These are phyloP conservation scores for Macrophomina tecta DNA, from an alignment of 2,329 filamentous ascomycete species.

Conservation along the genomic window DNA sequence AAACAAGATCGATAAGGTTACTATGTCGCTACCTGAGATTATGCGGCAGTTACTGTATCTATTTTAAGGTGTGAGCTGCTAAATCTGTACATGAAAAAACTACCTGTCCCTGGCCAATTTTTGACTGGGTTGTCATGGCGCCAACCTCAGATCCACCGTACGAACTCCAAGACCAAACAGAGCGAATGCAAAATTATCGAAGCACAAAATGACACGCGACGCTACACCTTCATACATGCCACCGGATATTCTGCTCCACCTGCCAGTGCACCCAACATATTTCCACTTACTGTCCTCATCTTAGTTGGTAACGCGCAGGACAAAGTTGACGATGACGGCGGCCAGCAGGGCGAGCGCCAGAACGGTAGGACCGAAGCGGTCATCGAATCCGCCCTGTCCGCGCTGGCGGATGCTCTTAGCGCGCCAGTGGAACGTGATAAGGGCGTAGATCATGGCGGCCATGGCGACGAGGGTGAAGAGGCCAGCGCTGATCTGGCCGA, in stretches of 20 bases:
- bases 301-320: constrained; percentile 55
- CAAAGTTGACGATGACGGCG: constrained; percentile 95
- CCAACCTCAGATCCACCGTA: background rate
- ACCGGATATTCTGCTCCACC: background rate
- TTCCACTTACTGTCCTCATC: background rate
- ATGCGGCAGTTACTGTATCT: background rate
- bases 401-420: constrained; percentile 89
- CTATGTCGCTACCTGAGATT: background rate
- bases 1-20: background rate
- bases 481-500: constrained; percentile 91
- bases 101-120: background rate
- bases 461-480: constrained; percentile 95
- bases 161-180: constrained; percentile 6
- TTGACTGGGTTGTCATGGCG: background rate
- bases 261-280: background rate
- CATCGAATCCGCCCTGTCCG: constrained; percentile 95
- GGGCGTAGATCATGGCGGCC: constrained; percentile 92
- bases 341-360: constrained; percentile 83
- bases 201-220: background rate
- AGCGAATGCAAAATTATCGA: background rate
- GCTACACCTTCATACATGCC: background rate
- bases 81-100: constrained; percentile 2
- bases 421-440: constrained; percentile 96
- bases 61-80: background rate
- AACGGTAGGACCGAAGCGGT: constrained; percentile 91